phyloP scores from a whole-genome alignment of 768 basidiomycete species.

The Lyophyllum atratum region DNA sequence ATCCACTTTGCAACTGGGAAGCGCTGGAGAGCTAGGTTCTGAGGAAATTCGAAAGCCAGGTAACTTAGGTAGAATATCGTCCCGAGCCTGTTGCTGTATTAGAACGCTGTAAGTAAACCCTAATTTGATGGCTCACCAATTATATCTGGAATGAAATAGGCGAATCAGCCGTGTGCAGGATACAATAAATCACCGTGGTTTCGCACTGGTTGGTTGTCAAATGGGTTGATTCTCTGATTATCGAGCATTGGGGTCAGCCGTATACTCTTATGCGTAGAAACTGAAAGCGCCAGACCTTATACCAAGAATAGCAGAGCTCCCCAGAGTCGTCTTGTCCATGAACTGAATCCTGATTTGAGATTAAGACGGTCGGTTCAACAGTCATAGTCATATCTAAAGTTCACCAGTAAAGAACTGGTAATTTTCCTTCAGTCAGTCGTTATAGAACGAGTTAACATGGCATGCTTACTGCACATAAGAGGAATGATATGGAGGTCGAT shows the following conservation, averaged over 20 bases:
- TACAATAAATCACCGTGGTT: neutral
- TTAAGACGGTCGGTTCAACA: neutral
- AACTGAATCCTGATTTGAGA: constrained; percentile 58
- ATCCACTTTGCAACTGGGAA: constrained; percentile 84
- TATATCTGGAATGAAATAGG: constrained; percentile 46
- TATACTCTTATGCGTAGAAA: neutral
- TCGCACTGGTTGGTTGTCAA: constrained; percentile 65
- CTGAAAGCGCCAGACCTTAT: constrained; percentile 44
- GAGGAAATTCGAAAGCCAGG: constrained; percentile 72
- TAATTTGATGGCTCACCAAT: constrained; percentile 45
- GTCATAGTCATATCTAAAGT: neutral
- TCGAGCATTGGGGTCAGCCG: neutral
- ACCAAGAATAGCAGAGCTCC: constrained; percentile 67
- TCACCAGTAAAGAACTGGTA: constrained; percentile 57
- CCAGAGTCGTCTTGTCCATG: constrained; percentile 78
- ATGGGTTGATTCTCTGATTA: constrained; percentile 54
- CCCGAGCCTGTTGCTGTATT: constrained; percentile 53
- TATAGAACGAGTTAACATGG: neutral
- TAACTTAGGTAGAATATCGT: constrained; percentile 77
- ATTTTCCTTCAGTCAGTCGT: neutral
- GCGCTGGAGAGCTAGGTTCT: constrained; percentile 69
- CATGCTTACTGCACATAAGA: constrained; percentile 64
- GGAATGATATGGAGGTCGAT: constrained; percentile 71
- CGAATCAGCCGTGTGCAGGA: neutral
- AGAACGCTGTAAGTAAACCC: neutral